Base-by-base conservation (phyloP, 805 yeast genomes). In the Metschnikowia cerradonensis region DNA sequence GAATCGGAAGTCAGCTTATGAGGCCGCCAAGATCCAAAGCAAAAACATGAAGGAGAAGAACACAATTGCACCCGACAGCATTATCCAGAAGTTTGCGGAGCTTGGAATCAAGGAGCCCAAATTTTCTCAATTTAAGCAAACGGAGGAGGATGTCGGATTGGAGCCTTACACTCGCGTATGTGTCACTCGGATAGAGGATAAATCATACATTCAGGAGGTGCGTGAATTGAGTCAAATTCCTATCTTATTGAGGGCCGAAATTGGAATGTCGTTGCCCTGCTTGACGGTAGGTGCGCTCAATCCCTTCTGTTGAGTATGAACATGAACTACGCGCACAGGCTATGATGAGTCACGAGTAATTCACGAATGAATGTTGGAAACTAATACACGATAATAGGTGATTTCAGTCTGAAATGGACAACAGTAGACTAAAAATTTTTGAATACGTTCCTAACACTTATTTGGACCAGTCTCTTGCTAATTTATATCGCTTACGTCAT, bases 221-320 rank as follows among this genome's bases (percentile, higher is more conserved):
- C 77, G 80, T 54, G 92, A 88, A 61, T 72, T 91, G 61, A 78
- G 78, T 45, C 84, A 82, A 59, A 86, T 92, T 45, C 98, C 98
- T 8, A 83, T 92, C 32, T 73, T 92, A 53, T 75, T 94, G 56
- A 78, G 97, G 61, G 90, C 97, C 0, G 98, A 91, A 66, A 82
- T 90, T 47, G 97, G 97, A 46, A 90, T 90, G 91, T 92, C 97
- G 2, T 75, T 92, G 48, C 99, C 99, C 15, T 92, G 97, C 67
- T 77, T 92, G 60, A 89, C 97, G 3, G 96, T 94, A 14, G 80
- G 96, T 60, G 87, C 92, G 6, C 74, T 91, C 63, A 92, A 92
- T 62, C 99, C 99, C 32, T 92, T 91, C 65, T 71, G 71, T 11
- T 52, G 37, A 46, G 38, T 3, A 14, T 10, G n/a, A 10, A n/a